Percentiles rank a stretch among this genome's conserved stretches.
Evolutionary conservation across 768 basidiomycete genomes (phyloP).

Genomic region (Holtermanniella nyarrowii): DNA sequence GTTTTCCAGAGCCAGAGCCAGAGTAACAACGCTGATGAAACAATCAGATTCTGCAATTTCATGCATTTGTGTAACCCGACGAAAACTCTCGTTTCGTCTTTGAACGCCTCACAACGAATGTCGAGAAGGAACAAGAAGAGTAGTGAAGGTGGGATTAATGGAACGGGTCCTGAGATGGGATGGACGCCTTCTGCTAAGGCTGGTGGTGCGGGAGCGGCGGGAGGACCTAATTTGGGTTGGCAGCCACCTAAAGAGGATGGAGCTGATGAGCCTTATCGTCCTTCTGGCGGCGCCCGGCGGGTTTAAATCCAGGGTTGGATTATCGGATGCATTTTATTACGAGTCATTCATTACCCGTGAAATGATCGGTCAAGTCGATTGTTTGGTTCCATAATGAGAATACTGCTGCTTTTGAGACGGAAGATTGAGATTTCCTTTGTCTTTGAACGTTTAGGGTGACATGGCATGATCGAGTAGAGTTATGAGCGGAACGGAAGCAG

Average conservation of each 20-base stretch:
- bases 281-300: too few relatives aligned
- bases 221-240: background rate
- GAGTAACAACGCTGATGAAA: background rate
- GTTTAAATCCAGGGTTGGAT: too few relatives aligned
- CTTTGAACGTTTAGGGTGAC: too few relatives aligned
- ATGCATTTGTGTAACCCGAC: constrained; percentile 91
- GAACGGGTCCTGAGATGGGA: background rate
- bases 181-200: constrained; percentile 3
- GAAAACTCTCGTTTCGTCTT: constrained; percentile 64
- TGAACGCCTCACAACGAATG: constrained; percentile 71
- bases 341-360: too few relatives aligned
- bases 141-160: constrained; percentile 3
- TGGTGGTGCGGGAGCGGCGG: constrained; percentile 13
- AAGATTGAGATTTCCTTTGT: too few relatives aligned
- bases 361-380: too few relatives aligned
- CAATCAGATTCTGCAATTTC: constrained; percentile 85
- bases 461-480: too few relatives aligned
- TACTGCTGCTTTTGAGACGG: too few relatives aligned
- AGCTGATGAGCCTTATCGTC: too few relatives aligned
- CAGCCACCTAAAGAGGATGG: background rate
- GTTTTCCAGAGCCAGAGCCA: constrained; percentile 5
- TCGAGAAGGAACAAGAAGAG: constrained; percentile 17
- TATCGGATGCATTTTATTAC: too few relatives aligned
- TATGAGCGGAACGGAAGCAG: too few relatives aligned
- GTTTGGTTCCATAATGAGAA: too few relatives aligned